Percentiles rank a stretch among this genome's conserved stretches.
Conservation (phyloP, 352 stramenopile genomes). For the Phytophthora cajani region DNA sequence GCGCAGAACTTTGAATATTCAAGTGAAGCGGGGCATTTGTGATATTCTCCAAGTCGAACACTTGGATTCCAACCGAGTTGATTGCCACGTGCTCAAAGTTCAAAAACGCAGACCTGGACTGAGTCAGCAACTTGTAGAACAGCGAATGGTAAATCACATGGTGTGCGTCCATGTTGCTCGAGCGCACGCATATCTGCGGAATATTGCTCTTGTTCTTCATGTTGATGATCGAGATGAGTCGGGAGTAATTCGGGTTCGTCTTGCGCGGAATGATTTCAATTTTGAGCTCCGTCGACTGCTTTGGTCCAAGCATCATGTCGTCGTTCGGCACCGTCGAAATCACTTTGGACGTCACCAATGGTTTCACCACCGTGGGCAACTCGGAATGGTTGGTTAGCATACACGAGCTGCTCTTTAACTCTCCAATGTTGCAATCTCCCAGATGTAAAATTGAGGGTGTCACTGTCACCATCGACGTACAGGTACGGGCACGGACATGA, state of each 20-base stretch:
- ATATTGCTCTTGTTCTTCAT: slow-evolving; percentile 89
- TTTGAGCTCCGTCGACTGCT: slow-evolving; percentile 89
- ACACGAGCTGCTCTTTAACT: slow-evolving; percentile 86
- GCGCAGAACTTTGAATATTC: slow-evolving; percentile 80
- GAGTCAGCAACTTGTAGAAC: slow-evolving; percentile 91
- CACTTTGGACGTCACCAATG: slow-evolving; percentile 89
- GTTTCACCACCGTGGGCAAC: slow-evolving; percentile 85
- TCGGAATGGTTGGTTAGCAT: slow-evolving; percentile 92
- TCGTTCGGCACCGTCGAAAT: slow-evolving; percentile 91
- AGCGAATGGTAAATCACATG: slow-evolving; percentile 92
- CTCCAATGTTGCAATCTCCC: slow-evolving; percentile 90
- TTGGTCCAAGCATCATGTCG: slow-evolving; percentile 85
- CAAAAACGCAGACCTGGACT: slow-evolving; percentile 83
- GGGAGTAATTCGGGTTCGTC: slow-evolving; percentile 90
- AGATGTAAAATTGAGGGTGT: slow-evolving; percentile 86
- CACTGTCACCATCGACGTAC: slow-evolving; percentile 88
- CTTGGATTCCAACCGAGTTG: slow-evolving; percentile 86
- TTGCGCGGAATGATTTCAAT: slow-evolving; percentile 92
- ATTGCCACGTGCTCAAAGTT: slow-evolving; percentile 90
- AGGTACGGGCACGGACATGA: slow-evolving; percentile 85
- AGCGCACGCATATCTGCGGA: slow-evolving; percentile 86
- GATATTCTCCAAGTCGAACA: slow-evolving; percentile 91
- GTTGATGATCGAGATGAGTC: slow-evolving; percentile 88
- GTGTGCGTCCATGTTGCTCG: slow-evolving; percentile 92
- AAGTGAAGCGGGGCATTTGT: slow-evolving; percentile 83